phyloP scores from a whole-genome alignment of 2,329 filamentous ascomycete species.

The Microcera coccophila region DNA sequence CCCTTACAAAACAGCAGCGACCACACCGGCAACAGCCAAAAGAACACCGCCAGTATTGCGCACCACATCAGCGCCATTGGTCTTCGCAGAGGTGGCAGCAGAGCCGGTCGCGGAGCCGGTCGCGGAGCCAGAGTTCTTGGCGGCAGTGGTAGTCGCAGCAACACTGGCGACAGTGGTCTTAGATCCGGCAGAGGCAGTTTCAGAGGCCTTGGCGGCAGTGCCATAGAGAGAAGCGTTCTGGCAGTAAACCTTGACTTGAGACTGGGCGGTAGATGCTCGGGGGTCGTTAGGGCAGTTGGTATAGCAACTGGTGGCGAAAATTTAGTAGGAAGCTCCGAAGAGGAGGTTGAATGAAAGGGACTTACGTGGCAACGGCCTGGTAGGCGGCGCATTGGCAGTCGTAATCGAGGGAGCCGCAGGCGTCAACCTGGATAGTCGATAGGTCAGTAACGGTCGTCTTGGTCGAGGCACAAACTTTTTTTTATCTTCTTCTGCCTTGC shows the following conservation, averaged over 20 bases:
- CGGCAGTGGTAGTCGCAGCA: constrained; percentile 15
- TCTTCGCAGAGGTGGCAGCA: constrained; percentile 16
- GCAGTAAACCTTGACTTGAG: constrained; percentile 44
- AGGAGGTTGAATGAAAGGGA: constrained; percentile 5
- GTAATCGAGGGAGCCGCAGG: constrained; percentile 41
- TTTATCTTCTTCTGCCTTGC: too few species aligned
- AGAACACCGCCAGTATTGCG: constrained; percentile 34
- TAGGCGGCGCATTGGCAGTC: constrained; percentile 46
- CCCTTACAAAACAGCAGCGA: constrained; percentile 36
- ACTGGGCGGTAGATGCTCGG: constrained; percentile 31
- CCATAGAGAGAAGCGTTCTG: constrained; percentile 43
- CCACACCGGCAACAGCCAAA: constrained; percentile 36
- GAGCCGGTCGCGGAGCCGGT: constrained; percentile 21
- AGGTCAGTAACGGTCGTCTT: too few species aligned
- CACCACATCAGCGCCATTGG: constrained; percentile 28
- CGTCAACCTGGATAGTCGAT: constrained; percentile 33
- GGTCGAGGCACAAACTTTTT: too few species aligned
- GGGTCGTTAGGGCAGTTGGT: constrained; percentile 54
- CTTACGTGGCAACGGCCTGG: constrained; percentile 45
- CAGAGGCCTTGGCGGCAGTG: constrained; percentile 28
- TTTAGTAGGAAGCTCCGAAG: constrained; percentile 6
- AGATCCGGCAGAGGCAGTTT: constrained; percentile 21
- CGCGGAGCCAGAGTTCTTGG: constrained; percentile 15
- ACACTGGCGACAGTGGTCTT: constrained; percentile 19
- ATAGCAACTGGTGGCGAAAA: constrained; percentile 43